Evolutionary conservation across 176 grass and related monocot species (phyloP).

Genomic region (sorghum (Sorghum bicolor)): DNA sequence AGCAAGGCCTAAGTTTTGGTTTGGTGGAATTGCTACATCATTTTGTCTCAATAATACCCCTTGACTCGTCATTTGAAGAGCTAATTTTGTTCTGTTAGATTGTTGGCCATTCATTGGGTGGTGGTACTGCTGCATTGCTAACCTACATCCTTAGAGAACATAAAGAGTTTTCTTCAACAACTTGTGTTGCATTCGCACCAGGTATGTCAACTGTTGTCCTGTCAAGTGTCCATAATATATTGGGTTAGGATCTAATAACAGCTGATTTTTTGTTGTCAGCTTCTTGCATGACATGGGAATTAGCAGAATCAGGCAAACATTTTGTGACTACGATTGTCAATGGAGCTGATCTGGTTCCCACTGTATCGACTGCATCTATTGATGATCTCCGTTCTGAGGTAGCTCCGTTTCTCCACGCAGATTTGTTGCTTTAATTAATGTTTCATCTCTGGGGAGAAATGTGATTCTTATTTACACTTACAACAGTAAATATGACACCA

Average conservation of each 20-base stretch:
- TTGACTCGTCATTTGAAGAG: neutral
- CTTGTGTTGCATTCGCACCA: conserved; percentile 94
- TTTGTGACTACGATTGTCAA: conserved; percentile 87
- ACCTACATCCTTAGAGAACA: conserved; percentile 95
- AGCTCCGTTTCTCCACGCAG: conserved; percentile 6
- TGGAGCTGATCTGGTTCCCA: conserved; percentile 93
- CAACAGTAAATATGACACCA: neutral
- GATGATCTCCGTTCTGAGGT: conserved; percentile 98
- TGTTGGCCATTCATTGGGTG: conserved; percentile 96
- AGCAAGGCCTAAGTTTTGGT: neutral
- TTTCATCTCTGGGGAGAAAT: neutral
- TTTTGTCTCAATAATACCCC: neutral
- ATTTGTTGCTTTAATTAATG: conserved; percentile 2
- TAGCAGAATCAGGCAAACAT: conserved; percentile 97
- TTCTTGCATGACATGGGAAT: conserved; percentile 98
- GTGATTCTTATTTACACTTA: neutral
- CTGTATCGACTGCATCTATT: conserved; percentile 92
- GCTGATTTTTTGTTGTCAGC: conserved; percentile 47
- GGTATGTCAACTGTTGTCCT: conserved; percentile 37
- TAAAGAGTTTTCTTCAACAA: conserved; percentile 68
- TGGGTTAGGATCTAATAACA: conserved; percentile 26
- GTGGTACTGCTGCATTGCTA: conserved; percentile 93
- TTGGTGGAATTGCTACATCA: neutral
- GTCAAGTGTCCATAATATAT: neutral
- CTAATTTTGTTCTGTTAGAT: conserved; percentile 54